Conservation (phyloP, 768 basidiomycete species). For the Sarcodon aspratus region DNA sequence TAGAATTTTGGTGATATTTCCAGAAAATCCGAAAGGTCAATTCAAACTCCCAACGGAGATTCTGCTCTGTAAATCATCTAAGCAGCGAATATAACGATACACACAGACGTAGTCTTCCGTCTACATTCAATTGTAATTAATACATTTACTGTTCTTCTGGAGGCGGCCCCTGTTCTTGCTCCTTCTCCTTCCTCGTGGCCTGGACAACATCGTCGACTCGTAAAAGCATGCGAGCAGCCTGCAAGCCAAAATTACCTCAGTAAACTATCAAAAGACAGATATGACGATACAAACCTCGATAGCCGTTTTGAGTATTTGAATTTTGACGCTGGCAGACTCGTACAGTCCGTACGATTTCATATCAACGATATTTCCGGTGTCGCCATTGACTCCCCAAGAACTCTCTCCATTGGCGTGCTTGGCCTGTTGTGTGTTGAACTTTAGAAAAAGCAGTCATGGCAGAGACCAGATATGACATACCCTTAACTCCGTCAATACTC, state of each 20-base stretch:
- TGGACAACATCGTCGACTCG: conserved; percentile 93
- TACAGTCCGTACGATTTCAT: conserved; percentile 93
- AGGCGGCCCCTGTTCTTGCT: conserved; percentile 35
- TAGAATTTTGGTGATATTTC: too few relatives aligned
- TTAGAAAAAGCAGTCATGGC: background rate
- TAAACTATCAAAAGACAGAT: background rate
- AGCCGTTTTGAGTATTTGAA: conserved; percentile 12
- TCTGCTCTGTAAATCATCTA: too few relatives aligned
- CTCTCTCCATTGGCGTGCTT: conserved; percentile 89
- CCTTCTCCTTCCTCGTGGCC: conserved; percentile 67
- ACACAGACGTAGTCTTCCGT: too few relatives aligned
- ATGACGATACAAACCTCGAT: conserved; percentile 3
- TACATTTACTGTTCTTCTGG: conserved; percentile 45
- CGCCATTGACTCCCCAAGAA: conserved; percentile 92
- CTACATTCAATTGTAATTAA: conserved; percentile 1
- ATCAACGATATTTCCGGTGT: conserved; percentile 91
- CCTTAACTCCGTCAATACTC: conserved; percentile 86
- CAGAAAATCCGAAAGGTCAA: too few relatives aligned
- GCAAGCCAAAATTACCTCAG: background rate
- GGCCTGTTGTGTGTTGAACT: conserved; percentile 37
- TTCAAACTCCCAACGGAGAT: too few relatives aligned
- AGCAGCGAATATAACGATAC: too few relatives aligned
- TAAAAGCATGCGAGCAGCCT: conserved; percentile 84
- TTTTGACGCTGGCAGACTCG: conserved; percentile 95
- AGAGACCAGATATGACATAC: conserved; percentile 29